Evolutionary conservation across 306 rosid species (phyloP).

Genomic region (Comarum palustre): DNA sequence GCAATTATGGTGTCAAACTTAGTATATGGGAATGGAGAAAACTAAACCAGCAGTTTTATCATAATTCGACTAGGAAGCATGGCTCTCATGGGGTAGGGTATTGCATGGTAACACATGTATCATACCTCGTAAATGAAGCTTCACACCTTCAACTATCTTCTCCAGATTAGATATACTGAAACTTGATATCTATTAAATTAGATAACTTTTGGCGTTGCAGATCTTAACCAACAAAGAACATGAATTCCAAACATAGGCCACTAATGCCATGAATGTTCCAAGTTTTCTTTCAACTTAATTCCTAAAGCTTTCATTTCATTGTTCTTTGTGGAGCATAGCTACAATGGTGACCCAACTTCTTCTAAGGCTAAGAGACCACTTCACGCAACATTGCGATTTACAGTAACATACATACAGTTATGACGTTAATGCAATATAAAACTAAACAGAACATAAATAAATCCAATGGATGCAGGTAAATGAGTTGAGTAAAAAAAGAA

Average conservation of each 20-base stretch:
- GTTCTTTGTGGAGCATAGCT: not conserved
- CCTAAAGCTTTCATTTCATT: not conserved
- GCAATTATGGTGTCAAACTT: not conserved
- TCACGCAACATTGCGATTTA: not conserved
- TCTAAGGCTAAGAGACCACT: not conserved
- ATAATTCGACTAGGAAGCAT: not conserved
- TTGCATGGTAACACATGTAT: not conserved
- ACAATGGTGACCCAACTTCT: not conserved
- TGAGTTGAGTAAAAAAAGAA: not conserved
- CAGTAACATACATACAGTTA: not conserved
- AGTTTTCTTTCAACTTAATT: not conserved
- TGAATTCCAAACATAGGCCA: not conserved
- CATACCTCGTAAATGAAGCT: not conserved
- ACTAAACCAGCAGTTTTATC: not conserved
- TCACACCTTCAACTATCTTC: not conserved
- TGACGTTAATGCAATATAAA: not conserved
- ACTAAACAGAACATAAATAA: not conserved
- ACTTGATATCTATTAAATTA: not conserved
- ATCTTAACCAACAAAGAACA: not conserved
- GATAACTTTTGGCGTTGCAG: not conserved
- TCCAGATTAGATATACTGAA: too few relatives aligned
- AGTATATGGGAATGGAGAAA: not conserved
- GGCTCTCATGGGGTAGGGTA: not conserved
- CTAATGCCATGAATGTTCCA: not conserved
- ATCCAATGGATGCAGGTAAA: not conserved